These are phyloP conservation scores for Corynespora cassiicola DNA, from an alignment of 2,329 filamentous ascomycete species.

Conservation along the genomic window DNA sequence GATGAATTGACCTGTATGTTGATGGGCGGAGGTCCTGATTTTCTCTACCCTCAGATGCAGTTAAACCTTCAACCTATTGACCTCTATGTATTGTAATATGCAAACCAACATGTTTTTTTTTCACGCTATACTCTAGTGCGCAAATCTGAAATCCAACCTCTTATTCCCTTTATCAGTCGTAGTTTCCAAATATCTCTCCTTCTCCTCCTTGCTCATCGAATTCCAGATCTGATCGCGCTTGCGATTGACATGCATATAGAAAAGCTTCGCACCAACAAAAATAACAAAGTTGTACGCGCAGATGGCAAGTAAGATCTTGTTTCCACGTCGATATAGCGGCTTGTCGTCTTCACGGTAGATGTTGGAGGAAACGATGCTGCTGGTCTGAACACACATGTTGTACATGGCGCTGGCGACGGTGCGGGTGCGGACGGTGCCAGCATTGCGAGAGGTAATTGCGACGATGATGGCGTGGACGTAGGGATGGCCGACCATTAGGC, in stretches of 20 bases:
- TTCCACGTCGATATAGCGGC: slow-evolving; percentile 59
- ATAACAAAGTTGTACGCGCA: slow-evolving; percentile 57
- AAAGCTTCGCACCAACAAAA: slow-evolving; percentile 59
- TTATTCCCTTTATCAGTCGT: slow-evolving; percentile 47
- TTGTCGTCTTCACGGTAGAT: slow-evolving; percentile 64
- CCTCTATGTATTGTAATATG: too few relatives aligned
- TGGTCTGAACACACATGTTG: slow-evolving; percentile 47
- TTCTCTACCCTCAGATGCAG: too few relatives aligned
- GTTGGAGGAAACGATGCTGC: slow-evolving; percentile 40
- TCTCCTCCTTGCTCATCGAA: slow-evolving; percentile 41
- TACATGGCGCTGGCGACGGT: slow-evolving; percentile 52
- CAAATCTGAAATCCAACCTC: slow-evolving; percentile 41
- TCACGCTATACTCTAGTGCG: slow-evolving; percentile 30
- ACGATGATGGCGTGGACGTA: slow-evolving; percentile 54
- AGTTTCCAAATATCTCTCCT: slow-evolving; percentile 42
- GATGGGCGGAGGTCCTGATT: too few relatives aligned
- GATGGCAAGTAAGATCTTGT: slow-evolving; percentile 60
- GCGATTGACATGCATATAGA: slow-evolving; percentile 60
- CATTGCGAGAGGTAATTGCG: slow-evolving; percentile 50
- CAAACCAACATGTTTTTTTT: too few relatives aligned
- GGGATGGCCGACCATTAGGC: slow-evolving; percentile 50
- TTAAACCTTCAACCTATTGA: too few relatives aligned
- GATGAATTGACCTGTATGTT: too few relatives aligned
- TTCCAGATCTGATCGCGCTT: slow-evolving; percentile 38
- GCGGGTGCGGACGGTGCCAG: slow-evolving; percentile 51